Evolutionary conservation across 2,329 filamentous ascomycete genomes (phyloP).

Genomic region (Hypocrella siamensis): DNA sequence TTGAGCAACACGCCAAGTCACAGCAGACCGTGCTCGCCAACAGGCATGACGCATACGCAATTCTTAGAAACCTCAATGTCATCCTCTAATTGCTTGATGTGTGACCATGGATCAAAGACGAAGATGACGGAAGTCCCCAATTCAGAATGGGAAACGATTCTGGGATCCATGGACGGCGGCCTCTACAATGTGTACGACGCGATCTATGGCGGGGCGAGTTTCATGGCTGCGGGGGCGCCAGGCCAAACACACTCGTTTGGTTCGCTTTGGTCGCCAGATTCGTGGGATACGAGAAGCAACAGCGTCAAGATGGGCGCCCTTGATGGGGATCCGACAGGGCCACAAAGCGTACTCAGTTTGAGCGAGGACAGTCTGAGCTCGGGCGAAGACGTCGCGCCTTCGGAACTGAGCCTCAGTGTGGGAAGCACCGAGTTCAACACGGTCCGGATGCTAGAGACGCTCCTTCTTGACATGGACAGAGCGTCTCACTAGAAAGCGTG

Average conservation of each 20-base stretch:
- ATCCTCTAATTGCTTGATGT: constrained; percentile 1
- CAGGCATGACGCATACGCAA: constrained; percentile 23
- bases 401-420: constrained; percentile 28
- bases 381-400: constrained; percentile 31
- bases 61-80: constrained; percentile 5
- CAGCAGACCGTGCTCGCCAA: constrained; percentile 33
- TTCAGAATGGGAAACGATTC: constrained; percentile 68
- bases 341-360: constrained; percentile 38
- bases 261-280: constrained; percentile 38
- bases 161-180: constrained; percentile 66
- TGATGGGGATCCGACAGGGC: constrained; percentile 22
- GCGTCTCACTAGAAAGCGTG: background rate
- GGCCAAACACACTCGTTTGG: constrained; percentile 22
- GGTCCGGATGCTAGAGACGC: constrained; percentile 7
- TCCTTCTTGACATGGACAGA: constrained; percentile 1
- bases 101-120: constrained; percentile 5
- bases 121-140: constrained; percentile 35
- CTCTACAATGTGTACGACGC: constrained; percentile 73
- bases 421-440: constrained; percentile 18
- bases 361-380: constrained; percentile 44
- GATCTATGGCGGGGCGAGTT: constrained; percentile 54
- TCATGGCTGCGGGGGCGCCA: constrained; percentile 28
- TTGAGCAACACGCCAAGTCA: constrained; percentile 29
- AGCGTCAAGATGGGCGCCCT: constrained; percentile 31
- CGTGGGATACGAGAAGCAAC: constrained; percentile 38